Percentiles rank a stretch among this genome's conserved stretches.
Evolutionary conservation across 2,329 filamentous ascomycete species (phyloP).

Genomic region (Pezicula radicicola): DNA sequence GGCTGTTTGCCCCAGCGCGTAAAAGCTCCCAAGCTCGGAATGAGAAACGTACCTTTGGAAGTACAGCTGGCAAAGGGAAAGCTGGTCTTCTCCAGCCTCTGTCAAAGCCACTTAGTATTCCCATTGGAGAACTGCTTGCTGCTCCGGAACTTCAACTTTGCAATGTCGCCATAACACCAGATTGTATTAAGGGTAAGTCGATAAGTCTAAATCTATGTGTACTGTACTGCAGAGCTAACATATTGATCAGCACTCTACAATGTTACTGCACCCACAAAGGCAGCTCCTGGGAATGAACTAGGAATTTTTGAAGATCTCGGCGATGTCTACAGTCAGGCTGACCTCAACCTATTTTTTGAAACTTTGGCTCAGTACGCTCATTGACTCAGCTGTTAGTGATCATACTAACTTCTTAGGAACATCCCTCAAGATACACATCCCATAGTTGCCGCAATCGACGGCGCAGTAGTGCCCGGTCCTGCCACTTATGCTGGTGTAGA

Average conservation of each 20-base stretch:
- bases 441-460: conserved; percentile 35
- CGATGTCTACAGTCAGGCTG: conserved; percentile 47
- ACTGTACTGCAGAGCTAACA: conserved; percentile 23
- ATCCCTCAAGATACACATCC: conserved; percentile 37
- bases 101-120: conserved; percentile 4
- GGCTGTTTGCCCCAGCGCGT: conserved; percentile 39
- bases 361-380: conserved; percentile 27
- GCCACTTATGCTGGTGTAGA: conserved; percentile 29
- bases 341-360: conserved; percentile 38
- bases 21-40: conserved; percentile 6
- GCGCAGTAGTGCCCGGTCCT: conserved; percentile 31
- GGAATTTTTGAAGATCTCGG: conserved; percentile 52
- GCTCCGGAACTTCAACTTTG: conserved; percentile 18
- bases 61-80: conserved; percentile 7
- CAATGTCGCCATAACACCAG: conserved; percentile 33
- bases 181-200: conserved; percentile 38
- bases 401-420: conserved; percentile 11
- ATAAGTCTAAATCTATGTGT: conserved; percentile 31
- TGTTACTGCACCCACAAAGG: conserved; percentile 7
- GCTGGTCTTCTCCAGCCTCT: conserved; percentile 1
- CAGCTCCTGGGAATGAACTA: conserved; percentile 24
- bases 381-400: conserved; percentile 32
- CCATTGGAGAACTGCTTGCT: conserved; percentile 6
- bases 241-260: conserved; percentile 37
- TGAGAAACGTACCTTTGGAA: conserved; percentile 15